Conservation (phyloP, 352 stramenopile genomes). For the Phytophthora kernoviae region DNA sequence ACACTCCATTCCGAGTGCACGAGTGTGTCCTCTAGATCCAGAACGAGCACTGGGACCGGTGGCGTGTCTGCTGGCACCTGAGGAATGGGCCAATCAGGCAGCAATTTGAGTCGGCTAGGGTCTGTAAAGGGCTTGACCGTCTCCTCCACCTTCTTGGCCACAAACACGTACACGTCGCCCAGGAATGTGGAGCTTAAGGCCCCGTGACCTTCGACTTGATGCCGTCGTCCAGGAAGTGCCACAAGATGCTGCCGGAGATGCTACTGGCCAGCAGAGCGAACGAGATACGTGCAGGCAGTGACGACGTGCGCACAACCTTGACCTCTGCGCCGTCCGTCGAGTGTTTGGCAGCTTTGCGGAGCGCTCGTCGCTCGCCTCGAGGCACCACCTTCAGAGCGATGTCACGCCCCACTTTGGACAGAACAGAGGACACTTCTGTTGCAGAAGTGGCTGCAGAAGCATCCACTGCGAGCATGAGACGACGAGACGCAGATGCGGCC, state of each 20-base stretch:
- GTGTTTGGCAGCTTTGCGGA: constrained; percentile 47
- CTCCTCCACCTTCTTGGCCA: constrained; percentile 71
- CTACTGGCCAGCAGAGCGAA: constrained; percentile 65
- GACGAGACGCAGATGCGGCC: constrained; percentile 5
- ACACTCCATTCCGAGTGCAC: constrained; percentile 91
- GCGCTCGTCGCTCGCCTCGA: constrained; percentile 62
- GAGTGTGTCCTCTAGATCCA: constrained; percentile 88
- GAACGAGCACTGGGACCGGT: constrained; percentile 78
- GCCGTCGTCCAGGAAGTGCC: constrained; percentile 73
- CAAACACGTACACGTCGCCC: constrained; percentile 63
- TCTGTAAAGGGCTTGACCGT: constrained; percentile 79
- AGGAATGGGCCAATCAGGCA: constrained; percentile 88
- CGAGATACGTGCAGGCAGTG: constrained; percentile 75
- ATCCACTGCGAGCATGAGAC: constrained; percentile 15
- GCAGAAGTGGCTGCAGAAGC: constrained; percentile 5
- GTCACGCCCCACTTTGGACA: constrained; percentile 55
- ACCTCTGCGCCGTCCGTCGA: constrained; percentile 27
- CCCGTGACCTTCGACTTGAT: constrained; percentile 52
- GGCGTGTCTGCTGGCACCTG: constrained; percentile 78
- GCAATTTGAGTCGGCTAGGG: constrained; percentile 77
- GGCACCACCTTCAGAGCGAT: constrained; percentile 62
- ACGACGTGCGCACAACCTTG: constrained; percentile 73
- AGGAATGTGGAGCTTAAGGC: constrained; percentile 64
- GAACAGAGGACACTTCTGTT: constrained; percentile 17
- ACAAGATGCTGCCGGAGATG: constrained; percentile 66